Percentiles rank a stretch among this genome's conserved stretches.
phyloP scores from a whole-genome alignment of 176 grass and related monocot species.

The Olyra latifolia region DNA sequence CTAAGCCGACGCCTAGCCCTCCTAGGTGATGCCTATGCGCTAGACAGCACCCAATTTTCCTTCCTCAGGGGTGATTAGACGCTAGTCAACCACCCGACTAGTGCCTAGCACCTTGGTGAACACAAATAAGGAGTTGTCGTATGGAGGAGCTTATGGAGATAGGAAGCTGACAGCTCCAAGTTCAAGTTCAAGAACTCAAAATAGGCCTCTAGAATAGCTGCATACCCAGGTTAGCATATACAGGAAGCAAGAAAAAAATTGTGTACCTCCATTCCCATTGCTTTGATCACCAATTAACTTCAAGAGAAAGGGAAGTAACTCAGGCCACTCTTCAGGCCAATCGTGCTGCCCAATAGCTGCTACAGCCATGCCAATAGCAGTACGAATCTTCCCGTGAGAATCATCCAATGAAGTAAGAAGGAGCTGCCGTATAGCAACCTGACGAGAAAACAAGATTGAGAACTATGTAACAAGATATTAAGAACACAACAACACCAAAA shows the following conservation, averaged over 20 bases:
- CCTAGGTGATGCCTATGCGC: too few species aligned
- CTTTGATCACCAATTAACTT: slow-evolving; percentile 76
- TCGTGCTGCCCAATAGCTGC: slow-evolving; percentile 90
- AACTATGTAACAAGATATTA: not conserved
- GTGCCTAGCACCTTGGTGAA: too few species aligned
- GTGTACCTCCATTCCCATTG: slow-evolving; percentile 81
- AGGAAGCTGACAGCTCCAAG: not conserved
- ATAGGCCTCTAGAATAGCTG: slow-evolving; percentile 3
- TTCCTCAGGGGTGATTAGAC: too few species aligned
- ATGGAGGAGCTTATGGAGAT: not conserved
- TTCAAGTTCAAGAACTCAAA: slow-evolving; percentile 16
- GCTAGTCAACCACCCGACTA: too few species aligned
- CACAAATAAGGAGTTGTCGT: too few species aligned
- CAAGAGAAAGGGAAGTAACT: slow-evolving; percentile 85
- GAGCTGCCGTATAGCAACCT: slow-evolving; percentile 79
- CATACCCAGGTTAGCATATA: not conserved
- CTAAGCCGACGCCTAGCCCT: too few species aligned
- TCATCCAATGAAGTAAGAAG: slow-evolving; percentile 81
- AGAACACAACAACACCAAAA: not conserved
- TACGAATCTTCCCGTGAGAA: slow-evolving; percentile 85
- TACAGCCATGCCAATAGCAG: slow-evolving; percentile 87
- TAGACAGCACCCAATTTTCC: too few species aligned
- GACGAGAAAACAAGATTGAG: slow-evolving; percentile 19
- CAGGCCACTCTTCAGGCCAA: slow-evolving; percentile 96
- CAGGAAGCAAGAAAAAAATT: slow-evolving; percentile 3